Conservation (phyloP, 2,329 filamentous ascomycete genomes). For the Xylaria sp. region DNA sequence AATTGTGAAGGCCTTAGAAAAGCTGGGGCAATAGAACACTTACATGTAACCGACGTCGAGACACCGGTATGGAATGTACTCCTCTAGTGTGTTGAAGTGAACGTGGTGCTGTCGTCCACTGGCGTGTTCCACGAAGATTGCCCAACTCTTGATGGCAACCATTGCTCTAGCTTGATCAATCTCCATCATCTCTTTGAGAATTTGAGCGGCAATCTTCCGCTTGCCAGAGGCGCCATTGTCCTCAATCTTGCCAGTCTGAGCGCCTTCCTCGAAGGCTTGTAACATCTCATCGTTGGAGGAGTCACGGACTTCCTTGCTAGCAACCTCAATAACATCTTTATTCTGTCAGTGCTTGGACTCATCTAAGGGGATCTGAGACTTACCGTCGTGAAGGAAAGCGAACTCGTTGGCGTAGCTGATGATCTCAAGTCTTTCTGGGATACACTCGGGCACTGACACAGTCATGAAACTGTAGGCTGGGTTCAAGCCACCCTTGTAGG, state of each 20-base stretch:
- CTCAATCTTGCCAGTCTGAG: slow-evolving; percentile 5
- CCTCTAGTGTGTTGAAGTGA: slow-evolving; percentile 31
- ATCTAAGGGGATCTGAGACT: neutral
- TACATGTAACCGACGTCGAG: slow-evolving; percentile 37
- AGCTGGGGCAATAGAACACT: too few relatives aligned
- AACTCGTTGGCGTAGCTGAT: slow-evolving; percentile 48
- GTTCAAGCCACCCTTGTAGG: slow-evolving; percentile 40
- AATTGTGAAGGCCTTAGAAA: neutral
- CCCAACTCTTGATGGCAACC: slow-evolving; percentile 36
- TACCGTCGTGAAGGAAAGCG: slow-evolving; percentile 46
- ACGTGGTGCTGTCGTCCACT: neutral
- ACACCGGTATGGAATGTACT: slow-evolving; percentile 37
- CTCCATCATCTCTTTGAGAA: slow-evolving; percentile 34
- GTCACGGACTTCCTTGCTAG: slow-evolving; percentile 8
- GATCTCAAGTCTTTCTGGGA: slow-evolving; percentile 47
- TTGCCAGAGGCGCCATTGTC: slow-evolving; percentile 1
- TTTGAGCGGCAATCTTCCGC: slow-evolving; percentile 6
- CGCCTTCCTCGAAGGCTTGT: slow-evolving; percentile 14
- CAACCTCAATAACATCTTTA: slow-evolving; percentile 13
- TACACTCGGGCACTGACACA: slow-evolving; percentile 44
- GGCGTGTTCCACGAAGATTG: slow-evolving; percentile 28
- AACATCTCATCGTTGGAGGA: slow-evolving; percentile 10
- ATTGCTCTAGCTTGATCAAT: slow-evolving; percentile 34
- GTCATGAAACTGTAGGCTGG: slow-evolving; percentile 38
- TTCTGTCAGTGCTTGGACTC: neutral